phyloP scores from a whole-genome alignment of 495 filamentous ascomycete genomes.

The Penicillium odoratum region DNA sequence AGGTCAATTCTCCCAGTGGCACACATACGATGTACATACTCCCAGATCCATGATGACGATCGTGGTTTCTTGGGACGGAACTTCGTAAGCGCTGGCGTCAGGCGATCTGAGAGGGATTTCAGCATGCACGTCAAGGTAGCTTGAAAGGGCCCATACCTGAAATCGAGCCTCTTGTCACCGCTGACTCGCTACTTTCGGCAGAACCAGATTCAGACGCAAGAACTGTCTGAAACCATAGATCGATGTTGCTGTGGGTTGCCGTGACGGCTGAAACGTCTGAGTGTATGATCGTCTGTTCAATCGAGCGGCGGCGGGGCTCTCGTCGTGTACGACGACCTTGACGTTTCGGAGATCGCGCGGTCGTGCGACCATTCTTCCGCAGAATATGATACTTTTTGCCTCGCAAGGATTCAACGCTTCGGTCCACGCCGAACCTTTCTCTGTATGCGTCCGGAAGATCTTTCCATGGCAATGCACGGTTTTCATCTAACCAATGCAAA shows the following conservation, averaged over 20 bases:
- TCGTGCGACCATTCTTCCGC: conserved; percentile 4
- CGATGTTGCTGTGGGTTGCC: neutral
- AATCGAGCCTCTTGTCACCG: neutral
- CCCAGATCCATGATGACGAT: neutral
- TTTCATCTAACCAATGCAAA: conserved; percentile 11
- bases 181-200: neutral
- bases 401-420: conserved; percentile 4
- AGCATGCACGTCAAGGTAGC: neutral
- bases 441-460: neutral
- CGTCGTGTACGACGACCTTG: neutral
- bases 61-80: neutral
- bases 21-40: neutral
- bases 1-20: neutral
- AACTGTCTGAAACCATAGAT: neutral
- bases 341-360: neutral
- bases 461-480: conserved; percentile 12
- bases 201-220: neutral
- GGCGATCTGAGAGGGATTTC: neutral
- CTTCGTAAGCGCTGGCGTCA: neutral
- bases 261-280: neutral
- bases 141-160: neutral
- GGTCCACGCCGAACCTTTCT: no score
- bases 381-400: conserved; percentile 16
- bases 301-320: neutral
- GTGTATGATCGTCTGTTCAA: neutral